Conservation (phyloP, 306 rosid genomes). For the Trifolium subterraneum region DNA sequence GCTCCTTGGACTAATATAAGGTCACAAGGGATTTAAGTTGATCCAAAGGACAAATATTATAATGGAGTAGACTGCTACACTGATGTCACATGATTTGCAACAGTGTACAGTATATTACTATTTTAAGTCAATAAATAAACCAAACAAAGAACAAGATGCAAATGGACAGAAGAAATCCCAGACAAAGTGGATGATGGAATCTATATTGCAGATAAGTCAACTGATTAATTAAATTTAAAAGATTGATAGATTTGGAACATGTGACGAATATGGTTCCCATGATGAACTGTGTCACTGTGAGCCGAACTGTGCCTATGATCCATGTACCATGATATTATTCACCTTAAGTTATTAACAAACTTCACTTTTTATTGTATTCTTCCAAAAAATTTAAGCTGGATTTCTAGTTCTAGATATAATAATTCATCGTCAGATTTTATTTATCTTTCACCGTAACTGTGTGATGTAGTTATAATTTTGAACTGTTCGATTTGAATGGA, state of each 20-base stretch:
- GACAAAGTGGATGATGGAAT: conserved; percentile 29
- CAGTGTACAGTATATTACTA: conserved; percentile 4
- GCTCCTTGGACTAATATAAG: conserved; percentile 37
- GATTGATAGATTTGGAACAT: conserved; percentile 25
- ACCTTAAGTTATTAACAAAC: no score
- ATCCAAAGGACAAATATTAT: conserved; percentile 35
- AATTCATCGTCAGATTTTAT: no score
- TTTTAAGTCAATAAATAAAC: neutral
- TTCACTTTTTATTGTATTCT: no score
- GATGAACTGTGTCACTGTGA: neutral
- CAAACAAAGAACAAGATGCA: conserved; percentile 17
- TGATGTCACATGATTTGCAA: conserved; percentile 43
- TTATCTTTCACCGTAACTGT: no score
- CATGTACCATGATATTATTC: no score
- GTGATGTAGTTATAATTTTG: no score
- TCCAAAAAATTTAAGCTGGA: no score
- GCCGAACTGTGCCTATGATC: no score
- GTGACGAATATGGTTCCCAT: conserved; percentile 40
- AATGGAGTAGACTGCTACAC: conserved; percentile 25
- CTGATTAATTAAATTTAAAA: neutral
- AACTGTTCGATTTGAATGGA: no score
- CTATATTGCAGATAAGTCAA: conserved; percentile 22
- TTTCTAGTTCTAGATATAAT: no score
- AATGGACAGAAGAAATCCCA: conserved; percentile 15
- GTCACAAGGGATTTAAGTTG: conserved; percentile 35